Evolutionary conservation across 2,329 filamentous ascomycete genomes (phyloP).

Genomic region (Aspergillus thermomutatus): DNA sequence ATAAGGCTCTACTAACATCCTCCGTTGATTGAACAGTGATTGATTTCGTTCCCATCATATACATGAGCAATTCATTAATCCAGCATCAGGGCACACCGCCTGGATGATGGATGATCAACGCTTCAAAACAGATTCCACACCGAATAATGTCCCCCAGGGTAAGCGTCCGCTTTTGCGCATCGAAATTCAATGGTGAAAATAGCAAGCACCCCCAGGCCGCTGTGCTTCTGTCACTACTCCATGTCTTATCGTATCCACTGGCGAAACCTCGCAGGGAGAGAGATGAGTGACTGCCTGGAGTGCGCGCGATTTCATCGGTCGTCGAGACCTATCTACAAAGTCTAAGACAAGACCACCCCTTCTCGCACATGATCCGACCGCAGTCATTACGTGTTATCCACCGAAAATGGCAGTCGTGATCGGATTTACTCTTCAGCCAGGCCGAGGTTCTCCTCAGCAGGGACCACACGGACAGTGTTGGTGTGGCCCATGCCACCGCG

Average conservation of each 20-base stretch:
- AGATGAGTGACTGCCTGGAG: background rate
- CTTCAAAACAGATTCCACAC: conserved; percentile 13
- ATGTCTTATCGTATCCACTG: background rate
- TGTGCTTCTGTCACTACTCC: background rate
- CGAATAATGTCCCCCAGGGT: conserved; percentile 9
- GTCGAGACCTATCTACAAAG: conserved; percentile 16
- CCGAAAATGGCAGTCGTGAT: conserved; percentile 1
- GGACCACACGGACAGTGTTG: conserved; percentile 57
- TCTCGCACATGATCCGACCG: conserved; percentile 14
- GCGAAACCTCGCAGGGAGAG: background rate
- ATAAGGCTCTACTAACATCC: background rate
- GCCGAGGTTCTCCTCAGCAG: conserved; percentile 45
- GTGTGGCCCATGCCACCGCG: conserved; percentile 66
- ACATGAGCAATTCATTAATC: conserved; percentile 30
- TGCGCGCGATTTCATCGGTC: conserved; percentile 6
- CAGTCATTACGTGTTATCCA: conserved; percentile 16
- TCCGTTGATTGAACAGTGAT: conserved; percentile 10
- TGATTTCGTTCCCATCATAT: conserved; percentile 26
- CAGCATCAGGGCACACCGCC: conserved; percentile 19
- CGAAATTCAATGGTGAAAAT: background rate
- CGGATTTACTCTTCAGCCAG: conserved; percentile 31
- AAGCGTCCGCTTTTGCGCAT: conserved; percentile 3
- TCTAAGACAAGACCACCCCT: conserved; percentile 8
- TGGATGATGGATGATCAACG: conserved; percentile 17
- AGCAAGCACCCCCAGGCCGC: background rate